These are phyloP conservation scores for Chlorella sp. DNA, from an alignment of 139 green algal species.

Conservation along the genomic window DNA sequence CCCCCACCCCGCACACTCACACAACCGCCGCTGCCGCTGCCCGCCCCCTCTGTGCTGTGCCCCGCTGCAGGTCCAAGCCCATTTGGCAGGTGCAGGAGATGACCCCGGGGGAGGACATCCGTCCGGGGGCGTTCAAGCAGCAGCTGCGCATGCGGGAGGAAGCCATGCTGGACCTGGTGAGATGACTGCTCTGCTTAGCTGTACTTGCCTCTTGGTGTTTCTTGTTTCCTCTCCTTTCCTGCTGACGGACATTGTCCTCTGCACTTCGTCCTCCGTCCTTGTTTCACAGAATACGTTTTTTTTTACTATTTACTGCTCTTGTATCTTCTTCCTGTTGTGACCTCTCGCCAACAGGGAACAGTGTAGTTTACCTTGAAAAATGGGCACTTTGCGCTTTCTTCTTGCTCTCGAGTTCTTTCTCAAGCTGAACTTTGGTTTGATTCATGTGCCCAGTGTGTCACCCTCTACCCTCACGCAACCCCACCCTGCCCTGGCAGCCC, in stretches of 20 bases:
- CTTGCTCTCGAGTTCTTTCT: too few relatives aligned
- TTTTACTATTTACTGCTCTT: too few relatives aligned
- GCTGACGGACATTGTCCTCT: not conserved
- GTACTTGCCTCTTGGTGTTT: not conserved
- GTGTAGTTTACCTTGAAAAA: too few relatives aligned
- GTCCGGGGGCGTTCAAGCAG: slow-evolving; percentile 36
- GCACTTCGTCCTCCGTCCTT: not conserved
- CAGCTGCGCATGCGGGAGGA: slow-evolving; percentile 41
- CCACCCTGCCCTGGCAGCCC: too few relatives aligned
- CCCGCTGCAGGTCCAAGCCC: slow-evolving; percentile 15
- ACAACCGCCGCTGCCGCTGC: too few relatives aligned
- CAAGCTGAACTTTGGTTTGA: too few relatives aligned
- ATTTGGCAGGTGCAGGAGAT: not conserved
- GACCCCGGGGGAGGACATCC: not conserved
- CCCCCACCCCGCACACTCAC: not conserved
- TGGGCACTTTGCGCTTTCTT: too few relatives aligned
- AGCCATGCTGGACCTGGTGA: slow-evolving; percentile 37
- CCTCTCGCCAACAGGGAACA: too few relatives aligned
- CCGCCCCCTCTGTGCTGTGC: not conserved
- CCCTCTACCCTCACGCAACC: too few relatives aligned
- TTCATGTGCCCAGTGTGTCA: too few relatives aligned
- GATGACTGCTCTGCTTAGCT: not conserved
- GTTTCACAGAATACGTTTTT: not conserved
- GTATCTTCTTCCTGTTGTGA: too few relatives aligned
- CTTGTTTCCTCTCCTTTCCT: not conserved